Evolutionary conservation across 345 rosid species (phyloP), one percentile per base, ranked within the genome.

Genomic region (Populus davidiana): DNA sequence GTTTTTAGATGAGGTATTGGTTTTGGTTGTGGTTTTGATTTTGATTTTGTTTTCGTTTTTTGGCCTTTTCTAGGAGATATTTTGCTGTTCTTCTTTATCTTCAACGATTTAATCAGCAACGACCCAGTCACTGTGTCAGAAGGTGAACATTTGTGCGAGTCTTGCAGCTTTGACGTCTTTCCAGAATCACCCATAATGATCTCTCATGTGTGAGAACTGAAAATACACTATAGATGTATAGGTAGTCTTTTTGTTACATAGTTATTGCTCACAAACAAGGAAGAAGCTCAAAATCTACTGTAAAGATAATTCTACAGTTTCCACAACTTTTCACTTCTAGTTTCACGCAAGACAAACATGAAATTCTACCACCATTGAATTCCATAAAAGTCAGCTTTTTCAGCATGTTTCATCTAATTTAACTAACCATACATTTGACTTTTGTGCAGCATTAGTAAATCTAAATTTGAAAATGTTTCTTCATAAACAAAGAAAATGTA

Each of bases 31-130:
- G 77, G 68, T 79, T 81, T 83, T 25, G 77, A 49, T 77, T 85
- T 82, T 13, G 80, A 70, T 77, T 83, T 82, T 9, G 80, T 72
- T 77, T 83, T 82, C 10, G 80, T 72, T 50, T 68, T 81, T 7
- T 59, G 80, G 18, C 75, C 84, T 63, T 83, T 82, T 43, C 74
- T 62, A 79, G 50, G 77, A 38, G 81, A 73, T 39, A 77, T 29
- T 56, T 75, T 83, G 77, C 72, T 67, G 16, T 82, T 77, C 63
- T 79, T 88, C 70, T 83, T 80, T 9, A 78, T 61, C 69, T 80
- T 79, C 62, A 86, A 70, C 5, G 90, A 81, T n/a, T 89, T 84
- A 82, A 88, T 85, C 69, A 85, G 80, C 80, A 81, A 29, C 75
- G 93, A 86, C 23, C 83, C 88, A 39, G 68, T 64, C 35, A 82